phyloP scores from a whole-genome alignment of 2,329 filamentous ascomycete species.

The Fusarium abutilonis region DNA sequence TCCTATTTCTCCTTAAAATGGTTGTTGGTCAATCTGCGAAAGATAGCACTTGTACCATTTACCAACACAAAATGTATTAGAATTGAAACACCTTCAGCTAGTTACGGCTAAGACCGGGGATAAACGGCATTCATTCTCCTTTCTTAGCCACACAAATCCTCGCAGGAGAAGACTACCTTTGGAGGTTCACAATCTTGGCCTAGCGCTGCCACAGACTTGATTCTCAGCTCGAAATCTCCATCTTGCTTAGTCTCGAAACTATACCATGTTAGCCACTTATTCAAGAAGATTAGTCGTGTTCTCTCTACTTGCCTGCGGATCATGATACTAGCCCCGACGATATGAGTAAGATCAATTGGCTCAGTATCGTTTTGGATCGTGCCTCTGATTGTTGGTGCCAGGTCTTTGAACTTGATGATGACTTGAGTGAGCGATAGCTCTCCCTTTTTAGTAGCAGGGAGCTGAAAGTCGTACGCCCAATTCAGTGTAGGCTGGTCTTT shows the following conservation, averaged over 20 bases:
- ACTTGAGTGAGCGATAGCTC: background rate
- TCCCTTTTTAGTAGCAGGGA: background rate
- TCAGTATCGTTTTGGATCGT: constrained; percentile 3
- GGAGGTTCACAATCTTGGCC: background rate
- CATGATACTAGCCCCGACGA: constrained; percentile 4
- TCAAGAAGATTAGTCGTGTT: no score
- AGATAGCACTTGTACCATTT: no score
- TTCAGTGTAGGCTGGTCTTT: background rate
- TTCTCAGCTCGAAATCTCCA: constrained; percentile 1
- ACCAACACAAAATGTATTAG: no score
- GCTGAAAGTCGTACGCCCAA: constrained; percentile 4
- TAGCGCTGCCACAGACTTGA: constrained; percentile 2
- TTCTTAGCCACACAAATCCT: background rate
- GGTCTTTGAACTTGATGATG: background rate
- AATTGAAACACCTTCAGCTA: no score
- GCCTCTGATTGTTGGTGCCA: background rate
- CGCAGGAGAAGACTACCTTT: background rate
- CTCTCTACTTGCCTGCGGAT: constrained; percentile 1
- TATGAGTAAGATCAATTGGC: constrained; percentile 1
- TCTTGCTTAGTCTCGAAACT: constrained; percentile 9
- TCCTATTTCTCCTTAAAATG: no score
- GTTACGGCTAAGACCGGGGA: no score
- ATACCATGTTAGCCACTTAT: background rate
- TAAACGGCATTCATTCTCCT: no score
- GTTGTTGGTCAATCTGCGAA: no score